Evolutionary conservation across 768 basidiomycete species (phyloP).

Genomic region (Lyophyllum decastes): DNA sequence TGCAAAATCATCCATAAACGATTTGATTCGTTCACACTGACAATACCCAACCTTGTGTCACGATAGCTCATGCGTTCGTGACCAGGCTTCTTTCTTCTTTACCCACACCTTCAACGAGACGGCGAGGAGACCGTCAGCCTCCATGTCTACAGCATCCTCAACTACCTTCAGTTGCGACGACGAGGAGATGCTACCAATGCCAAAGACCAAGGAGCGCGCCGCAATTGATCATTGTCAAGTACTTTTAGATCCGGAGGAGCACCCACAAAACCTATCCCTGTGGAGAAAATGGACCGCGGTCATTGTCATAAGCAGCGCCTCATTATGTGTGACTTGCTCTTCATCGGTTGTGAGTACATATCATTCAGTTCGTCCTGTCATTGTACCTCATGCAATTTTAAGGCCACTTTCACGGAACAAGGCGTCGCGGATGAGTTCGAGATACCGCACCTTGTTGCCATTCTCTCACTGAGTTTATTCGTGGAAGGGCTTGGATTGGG

Average conservation of each 20-base stretch:
- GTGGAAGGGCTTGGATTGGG: slow-evolving; percentile 61
- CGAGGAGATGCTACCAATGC: neutral
- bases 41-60: slow-evolving; percentile 10
- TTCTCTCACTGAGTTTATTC: slow-evolving; percentile 57
- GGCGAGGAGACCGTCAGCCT: neutral
- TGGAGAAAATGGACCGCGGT: slow-evolving; percentile 52
- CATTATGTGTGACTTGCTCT: slow-evolving; percentile 53
- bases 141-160: slow-evolving; percentile 15
- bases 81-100: slow-evolving; percentile 6
- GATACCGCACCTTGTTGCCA: slow-evolving; percentile 46
- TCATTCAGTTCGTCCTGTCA: neutral
- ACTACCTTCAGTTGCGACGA: slow-evolving; percentile 5
- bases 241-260: slow-evolving; percentile 38
- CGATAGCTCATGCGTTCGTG: slow-evolving; percentile 5
- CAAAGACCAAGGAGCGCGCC: neutral
- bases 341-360: slow-evolving; percentile 52
- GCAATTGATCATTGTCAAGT: slow-evolving; percentile 29
- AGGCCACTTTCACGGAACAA: slow-evolving; percentile 66
- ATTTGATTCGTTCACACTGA: neutral
- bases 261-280: slow-evolving; percentile 40
- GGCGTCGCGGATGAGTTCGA: slow-evolving; percentile 53
- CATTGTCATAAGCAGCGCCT: slow-evolving; percentile 44
- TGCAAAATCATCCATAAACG: neutral
- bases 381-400: neutral
- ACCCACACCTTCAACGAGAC: slow-evolving; percentile 1